phyloP scores from a whole-genome alignment of 257 asterid genomes.

The Sherardia arvensis region DNA sequence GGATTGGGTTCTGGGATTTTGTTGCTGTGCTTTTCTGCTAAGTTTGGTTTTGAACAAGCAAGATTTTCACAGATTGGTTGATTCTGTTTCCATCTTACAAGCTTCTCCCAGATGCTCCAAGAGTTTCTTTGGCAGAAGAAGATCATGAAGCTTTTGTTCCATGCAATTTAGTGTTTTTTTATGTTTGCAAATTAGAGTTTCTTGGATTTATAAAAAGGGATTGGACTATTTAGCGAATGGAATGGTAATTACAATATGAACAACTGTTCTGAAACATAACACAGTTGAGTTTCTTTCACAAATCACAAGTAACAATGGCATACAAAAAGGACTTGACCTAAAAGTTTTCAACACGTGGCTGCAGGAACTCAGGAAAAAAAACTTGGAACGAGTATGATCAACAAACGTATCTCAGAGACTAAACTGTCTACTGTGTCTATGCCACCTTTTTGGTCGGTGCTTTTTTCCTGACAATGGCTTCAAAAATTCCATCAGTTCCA shows the following conservation, averaged over 20 bases:
- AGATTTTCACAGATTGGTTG: constrained; percentile 18
- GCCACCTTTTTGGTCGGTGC: not conserved
- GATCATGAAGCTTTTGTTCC: not conserved
- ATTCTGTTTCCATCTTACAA: constrained; percentile 23
- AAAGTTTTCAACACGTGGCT: too few species aligned
- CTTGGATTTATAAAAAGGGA: too few species aligned
- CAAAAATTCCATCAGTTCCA: constrained; percentile 38
- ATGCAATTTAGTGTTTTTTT: not conserved
- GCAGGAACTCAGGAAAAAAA: too few species aligned
- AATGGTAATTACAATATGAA: too few species aligned
- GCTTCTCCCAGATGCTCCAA: constrained; percentile 17
- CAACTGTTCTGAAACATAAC: too few species aligned
- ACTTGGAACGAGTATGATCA: not conserved
- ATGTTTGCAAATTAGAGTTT: too few species aligned
- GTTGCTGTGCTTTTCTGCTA: constrained; percentile 52
- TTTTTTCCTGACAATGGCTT: constrained; percentile 34
- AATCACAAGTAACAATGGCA: not conserved
- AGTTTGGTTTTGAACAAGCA: constrained; percentile 38
- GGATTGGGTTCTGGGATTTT: constrained; percentile 67
- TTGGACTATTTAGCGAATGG: too few species aligned
- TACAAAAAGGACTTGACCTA: too few species aligned
- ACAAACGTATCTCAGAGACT: not conserved
- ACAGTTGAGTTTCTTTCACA: not conserved
- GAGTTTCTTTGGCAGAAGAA: constrained; percentile 2
- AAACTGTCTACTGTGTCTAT: not conserved